A percentile compares a stretch with the other conserved stretches of the same genome.
phyloP scores from a whole-genome alignment of 2,329 filamentous ascomycete species.

The Lizonia empirigonia region DNA sequence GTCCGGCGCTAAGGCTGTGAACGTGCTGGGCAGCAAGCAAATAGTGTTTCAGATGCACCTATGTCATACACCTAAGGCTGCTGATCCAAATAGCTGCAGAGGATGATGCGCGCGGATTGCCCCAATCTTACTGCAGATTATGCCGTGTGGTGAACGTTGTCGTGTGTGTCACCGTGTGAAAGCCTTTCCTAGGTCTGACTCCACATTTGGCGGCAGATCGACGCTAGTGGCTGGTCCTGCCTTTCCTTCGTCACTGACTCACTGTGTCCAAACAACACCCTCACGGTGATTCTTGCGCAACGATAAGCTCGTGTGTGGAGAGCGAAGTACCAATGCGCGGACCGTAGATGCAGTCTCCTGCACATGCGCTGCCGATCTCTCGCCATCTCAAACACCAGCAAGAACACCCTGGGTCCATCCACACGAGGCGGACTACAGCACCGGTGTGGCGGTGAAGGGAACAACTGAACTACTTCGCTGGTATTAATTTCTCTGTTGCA shows the following conservation, averaged over 20 bases:
- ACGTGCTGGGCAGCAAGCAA: constrained; percentile 13
- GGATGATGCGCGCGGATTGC: constrained; percentile 4
- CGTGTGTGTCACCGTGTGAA: constrained; percentile 8
- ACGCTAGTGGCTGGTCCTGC: constrained; percentile 1
- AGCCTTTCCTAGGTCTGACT: constrained; percentile 12
- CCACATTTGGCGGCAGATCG: constrained; percentile 15
- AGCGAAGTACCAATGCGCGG: background rate
- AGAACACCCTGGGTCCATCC: background rate
- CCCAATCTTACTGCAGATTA: background rate
- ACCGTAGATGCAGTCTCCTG: background rate
- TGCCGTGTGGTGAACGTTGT: constrained; percentile 8
- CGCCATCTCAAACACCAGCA: constrained; percentile 12
- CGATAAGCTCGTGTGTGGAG: constrained; percentile 4
- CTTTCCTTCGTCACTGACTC: too few relatives aligned
- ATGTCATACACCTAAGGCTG: constrained; percentile 11
- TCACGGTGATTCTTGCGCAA: constrained; percentile 3
- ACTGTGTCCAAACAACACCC: constrained; percentile 7
- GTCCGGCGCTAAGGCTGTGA: constrained; percentile 20
- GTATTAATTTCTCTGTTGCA: background rate
- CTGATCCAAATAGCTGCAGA: constrained; percentile 6
- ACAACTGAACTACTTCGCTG: background rate
- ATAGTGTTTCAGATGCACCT: constrained; percentile 16
- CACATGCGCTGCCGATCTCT: constrained; percentile 13
- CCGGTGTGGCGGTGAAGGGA: background rate
- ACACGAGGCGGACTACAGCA: background rate